A percentile compares a stretch with the other conserved stretches of the same genome.
Evolutionary conservation across 441 rosid species (phyloP).

Genomic region (Corymbia calophylla): DNA sequence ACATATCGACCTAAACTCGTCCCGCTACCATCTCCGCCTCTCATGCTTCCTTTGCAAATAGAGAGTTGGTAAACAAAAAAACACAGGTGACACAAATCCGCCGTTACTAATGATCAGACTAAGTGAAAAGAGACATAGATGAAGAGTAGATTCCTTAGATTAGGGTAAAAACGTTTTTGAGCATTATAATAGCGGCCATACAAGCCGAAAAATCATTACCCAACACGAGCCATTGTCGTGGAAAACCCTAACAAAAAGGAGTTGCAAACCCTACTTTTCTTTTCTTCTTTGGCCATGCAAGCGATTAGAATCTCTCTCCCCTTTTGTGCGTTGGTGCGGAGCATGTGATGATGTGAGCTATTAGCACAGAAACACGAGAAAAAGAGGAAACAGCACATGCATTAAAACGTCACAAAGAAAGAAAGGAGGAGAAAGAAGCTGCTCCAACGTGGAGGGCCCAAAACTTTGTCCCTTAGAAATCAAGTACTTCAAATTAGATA

Average conservation of each 20-base stretch:
- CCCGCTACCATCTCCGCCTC: not conserved
- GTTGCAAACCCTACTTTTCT: not conserved
- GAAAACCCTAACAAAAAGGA: not conserved
- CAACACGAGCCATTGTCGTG: not conserved
- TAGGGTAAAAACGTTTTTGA: not conserved
- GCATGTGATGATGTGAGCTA: slow-evolving; percentile 6
- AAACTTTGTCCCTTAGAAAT: not conserved
- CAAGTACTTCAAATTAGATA: slow-evolving; percentile 2
- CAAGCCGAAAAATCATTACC: not conserved
- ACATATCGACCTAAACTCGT: not conserved
- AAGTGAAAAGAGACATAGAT: not conserved
- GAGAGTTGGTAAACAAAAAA: not conserved
- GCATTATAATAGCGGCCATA: not conserved
- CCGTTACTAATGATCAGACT: not conserved
- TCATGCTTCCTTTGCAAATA: not conserved
- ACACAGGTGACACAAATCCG: not conserved
- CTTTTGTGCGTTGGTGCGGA: not conserved
- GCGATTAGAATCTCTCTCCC: not conserved
- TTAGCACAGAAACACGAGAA: slow-evolving; percentile 18
- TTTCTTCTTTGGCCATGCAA: slow-evolving; percentile 5
- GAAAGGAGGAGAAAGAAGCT: slow-evolving; percentile 10
- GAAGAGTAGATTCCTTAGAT: not conserved
- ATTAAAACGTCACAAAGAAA: slow-evolving; percentile 1
- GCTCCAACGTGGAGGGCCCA: slow-evolving; percentile 46
- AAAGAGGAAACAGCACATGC: not conserved